phyloP scores from a whole-genome alignment of 148 eudicot genomes.

The Rhododendron ovatum region DNA sequence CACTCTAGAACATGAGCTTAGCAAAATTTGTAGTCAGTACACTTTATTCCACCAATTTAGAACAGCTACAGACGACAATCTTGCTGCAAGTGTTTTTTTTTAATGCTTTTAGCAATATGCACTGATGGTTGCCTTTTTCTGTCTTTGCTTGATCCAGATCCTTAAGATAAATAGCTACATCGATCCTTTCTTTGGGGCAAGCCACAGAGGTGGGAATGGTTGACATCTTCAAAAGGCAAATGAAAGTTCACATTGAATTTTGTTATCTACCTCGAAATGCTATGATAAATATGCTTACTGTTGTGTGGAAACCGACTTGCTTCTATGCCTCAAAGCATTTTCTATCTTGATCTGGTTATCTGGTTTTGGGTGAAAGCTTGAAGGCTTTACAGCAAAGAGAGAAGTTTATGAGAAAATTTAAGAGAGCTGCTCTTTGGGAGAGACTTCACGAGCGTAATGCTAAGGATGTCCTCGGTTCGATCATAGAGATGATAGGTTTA shows the following conservation, averaged over 20 bases:
- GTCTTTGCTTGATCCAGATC: too few species aligned
- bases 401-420: slow-evolving; percentile 64
- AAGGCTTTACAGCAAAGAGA: slow-evolving; percentile 85
- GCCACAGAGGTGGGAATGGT: too few species aligned
- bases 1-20: too few species aligned
- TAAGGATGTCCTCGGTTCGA: slow-evolving; percentile 4
- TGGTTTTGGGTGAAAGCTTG: slow-evolving; percentile 5
- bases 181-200: too few species aligned
- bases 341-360: too few species aligned
- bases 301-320: too few species aligned
- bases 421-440: slow-evolving; percentile 68
- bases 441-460: slow-evolving; percentile 96
- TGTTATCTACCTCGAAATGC: too few species aligned
- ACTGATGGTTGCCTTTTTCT: background rate
- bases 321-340: too few species aligned
- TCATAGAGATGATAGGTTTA: too few species aligned
- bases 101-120: background rate
- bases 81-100: background rate
- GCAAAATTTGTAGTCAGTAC: too few species aligned
- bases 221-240: slow-evolving; percentile 48
- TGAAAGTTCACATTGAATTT: slow-evolving; percentile 20
- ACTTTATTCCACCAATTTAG: background rate
- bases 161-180: too few species aligned
- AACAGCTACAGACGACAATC: background rate
- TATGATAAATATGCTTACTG: too few species aligned